Evolutionary conservation across 192 early-diverging fungal genomes (phyloP).

Genomic region (Coemansia sp.): DNA sequence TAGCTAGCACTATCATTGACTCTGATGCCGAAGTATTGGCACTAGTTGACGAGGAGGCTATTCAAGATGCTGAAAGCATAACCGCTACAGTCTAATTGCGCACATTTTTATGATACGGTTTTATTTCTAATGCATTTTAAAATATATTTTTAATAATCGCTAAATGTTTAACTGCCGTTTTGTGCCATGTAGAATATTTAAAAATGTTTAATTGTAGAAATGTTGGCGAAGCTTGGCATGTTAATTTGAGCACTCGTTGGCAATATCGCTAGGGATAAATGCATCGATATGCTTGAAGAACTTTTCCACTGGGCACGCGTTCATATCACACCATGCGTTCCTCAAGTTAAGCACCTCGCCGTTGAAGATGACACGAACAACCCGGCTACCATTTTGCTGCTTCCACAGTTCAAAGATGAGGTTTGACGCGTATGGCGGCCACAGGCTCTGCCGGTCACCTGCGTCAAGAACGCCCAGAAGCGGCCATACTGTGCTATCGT

Average conservation of each 20-base stretch:
- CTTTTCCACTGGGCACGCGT: constrained; percentile 32
- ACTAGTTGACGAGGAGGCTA: neutral
- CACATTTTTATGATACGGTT: neutral
- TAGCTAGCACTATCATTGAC: neutral
- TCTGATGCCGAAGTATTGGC: neutral
- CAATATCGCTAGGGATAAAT: constrained; percentile 38
- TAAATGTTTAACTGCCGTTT: too few species aligned
- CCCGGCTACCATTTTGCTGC: constrained; percentile 29
- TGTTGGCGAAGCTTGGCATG: neutral
- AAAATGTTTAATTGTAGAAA: too few species aligned
- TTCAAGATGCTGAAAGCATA: neutral
- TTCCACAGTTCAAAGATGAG: constrained; percentile 56
- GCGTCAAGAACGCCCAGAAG: constrained; percentile 44
- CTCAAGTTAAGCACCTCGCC: constrained; percentile 45
- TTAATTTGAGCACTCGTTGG: constrained; percentile 16
- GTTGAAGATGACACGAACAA: constrained; percentile 58
- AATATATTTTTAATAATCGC: too few species aligned
- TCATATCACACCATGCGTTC: constrained; percentile 46
- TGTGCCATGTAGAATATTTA: too few species aligned
- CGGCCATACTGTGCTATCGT: constrained; percentile 52
- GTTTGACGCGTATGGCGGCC: constrained; percentile 59
- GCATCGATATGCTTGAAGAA: constrained; percentile 33
- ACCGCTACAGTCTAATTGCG: neutral
- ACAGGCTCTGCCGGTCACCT: constrained; percentile 32
- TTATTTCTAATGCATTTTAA: neutral